Evolutionary conservation across 305 asterid species (phyloP).

Genomic region (Fraxinus velutina): DNA sequence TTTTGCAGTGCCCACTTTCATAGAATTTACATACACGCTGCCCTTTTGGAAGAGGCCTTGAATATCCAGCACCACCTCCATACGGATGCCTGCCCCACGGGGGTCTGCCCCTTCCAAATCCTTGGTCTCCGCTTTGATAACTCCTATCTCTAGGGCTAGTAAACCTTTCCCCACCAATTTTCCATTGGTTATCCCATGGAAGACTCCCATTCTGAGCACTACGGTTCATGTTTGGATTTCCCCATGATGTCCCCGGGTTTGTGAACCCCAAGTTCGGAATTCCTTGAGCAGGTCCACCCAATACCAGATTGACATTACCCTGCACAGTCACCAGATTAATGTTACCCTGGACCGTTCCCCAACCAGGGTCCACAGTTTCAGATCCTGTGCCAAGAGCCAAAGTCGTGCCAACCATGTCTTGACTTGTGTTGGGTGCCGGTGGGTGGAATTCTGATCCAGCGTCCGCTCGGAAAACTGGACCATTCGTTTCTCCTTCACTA

Average conservation of each 20-base stretch:
- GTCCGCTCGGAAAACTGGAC: conserved; percentile 38
- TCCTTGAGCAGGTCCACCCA: conserved; percentile 60
- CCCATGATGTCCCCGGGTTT: conserved; percentile 49
- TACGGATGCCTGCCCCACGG: conserved; percentile 63
- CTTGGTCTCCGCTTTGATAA: conserved; percentile 55
- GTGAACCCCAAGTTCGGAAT: conserved; percentile 43
- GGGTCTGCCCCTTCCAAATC: conserved; percentile 57
- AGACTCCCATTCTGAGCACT: conserved; percentile 46
- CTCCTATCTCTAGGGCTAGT: conserved; percentile 64
- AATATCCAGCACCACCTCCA: conserved; percentile 55
- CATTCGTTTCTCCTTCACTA: conserved; percentile 58
- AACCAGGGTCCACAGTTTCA: conserved; percentile 44
- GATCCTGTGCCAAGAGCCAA: conserved; percentile 30
- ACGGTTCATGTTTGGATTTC: conserved; percentile 41
- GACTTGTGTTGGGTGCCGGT: conserved; percentile 31
- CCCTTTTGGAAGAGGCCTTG: conserved; percentile 60
- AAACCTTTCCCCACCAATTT: conserved; percentile 61
- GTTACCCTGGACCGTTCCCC: conserved; percentile 56
- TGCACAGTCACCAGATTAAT: conserved; percentile 59
- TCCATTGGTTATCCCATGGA: conserved; percentile 68
- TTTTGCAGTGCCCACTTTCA: conserved; percentile 81
- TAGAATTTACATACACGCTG: conserved; percentile 83
- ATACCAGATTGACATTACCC: conserved; percentile 54
- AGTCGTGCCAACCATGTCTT: conserved; percentile 35
- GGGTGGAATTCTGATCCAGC: conserved; percentile 51